Evolutionary conservation across 345 rosid genomes (phyloP).

Genomic region (Pugionium cornutum): DNA sequence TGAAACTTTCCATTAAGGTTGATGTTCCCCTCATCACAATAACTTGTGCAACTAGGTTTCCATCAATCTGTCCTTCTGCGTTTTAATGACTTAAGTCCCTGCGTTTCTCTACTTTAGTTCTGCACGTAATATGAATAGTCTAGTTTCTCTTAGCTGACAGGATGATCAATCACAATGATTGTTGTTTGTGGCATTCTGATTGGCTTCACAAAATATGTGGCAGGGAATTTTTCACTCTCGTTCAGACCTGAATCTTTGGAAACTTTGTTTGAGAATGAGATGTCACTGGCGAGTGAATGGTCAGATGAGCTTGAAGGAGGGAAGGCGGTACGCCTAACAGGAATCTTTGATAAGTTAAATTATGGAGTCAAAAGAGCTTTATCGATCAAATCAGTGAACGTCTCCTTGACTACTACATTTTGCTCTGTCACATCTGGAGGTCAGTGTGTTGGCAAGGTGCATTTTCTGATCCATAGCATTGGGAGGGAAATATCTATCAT

Average conservation of each 20-base stretch:
- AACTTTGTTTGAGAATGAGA: conserved; percentile 42
- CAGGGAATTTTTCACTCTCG: conserved; percentile 91
- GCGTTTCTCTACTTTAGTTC: conserved; percentile 14
- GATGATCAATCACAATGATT: conserved; percentile 16
- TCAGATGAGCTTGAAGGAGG: conserved; percentile 88
- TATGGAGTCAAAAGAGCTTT: conserved; percentile 76
- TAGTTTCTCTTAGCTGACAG: conserved; percentile 25
- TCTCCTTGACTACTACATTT: conserved; percentile 65
- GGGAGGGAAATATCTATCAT: conserved; percentile 71
- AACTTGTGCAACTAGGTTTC: conserved; percentile 19
- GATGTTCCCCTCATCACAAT: conserved; percentile 21
- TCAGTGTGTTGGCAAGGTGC: conserved; percentile 50
- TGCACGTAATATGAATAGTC: conserved; percentile 16
- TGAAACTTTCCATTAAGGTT: conserved; percentile 23
- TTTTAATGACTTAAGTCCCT: conserved; percentile 17
- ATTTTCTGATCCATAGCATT: conserved; percentile 76
- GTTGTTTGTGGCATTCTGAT: conserved; percentile 20
- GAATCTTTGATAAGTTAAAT: conserved; percentile 77
- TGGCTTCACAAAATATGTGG: conserved; percentile 31
- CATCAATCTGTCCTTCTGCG: conserved; percentile 17
- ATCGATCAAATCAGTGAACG: conserved; percentile 54
- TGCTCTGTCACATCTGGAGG: conserved; percentile 64
- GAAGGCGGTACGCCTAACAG: conserved; percentile 82
- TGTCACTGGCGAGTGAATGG: conserved; percentile 67
- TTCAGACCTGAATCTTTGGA: conserved; percentile 76